Evolutionary conservation across 495 filamentous ascomycete species (phyloP), one percentile per base, ranked within the genome.

Genomic region (Aspergillus panamensis): DNA sequence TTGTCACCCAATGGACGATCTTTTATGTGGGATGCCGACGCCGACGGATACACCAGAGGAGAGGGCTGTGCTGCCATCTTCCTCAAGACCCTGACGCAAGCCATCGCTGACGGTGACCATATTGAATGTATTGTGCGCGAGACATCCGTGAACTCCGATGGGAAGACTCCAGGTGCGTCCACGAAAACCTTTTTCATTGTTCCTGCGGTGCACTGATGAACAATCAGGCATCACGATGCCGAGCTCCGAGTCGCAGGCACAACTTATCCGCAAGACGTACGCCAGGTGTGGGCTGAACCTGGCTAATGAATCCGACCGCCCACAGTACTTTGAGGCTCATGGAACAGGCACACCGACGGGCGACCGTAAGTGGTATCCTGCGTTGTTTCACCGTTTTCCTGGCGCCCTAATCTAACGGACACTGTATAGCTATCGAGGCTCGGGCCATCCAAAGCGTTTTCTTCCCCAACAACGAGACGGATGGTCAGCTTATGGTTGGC

Each of bases 31-130:
- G 78, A 82, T 57, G 47, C 40, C 0, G 51, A 43, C 31, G 79
- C 76, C 0, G 61, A 81, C 52, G 79, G 78, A 0, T 82, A 81
- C 39, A 73, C 69, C 0, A 71, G 77, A 3, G 79, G 77, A 10
- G 79, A 82, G 2, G 79, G 77, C 1, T 51, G 76, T 3, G 72
- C 65, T 3, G 67, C 62, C 9, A 42, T 80, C 1, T 32, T 81
- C 3, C 39, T 82, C 2, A 79, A 80, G 54, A 56, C 56, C 2
- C 52, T 80, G 10, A 63, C 58, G 29, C 52, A 56, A 17, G 77
- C 77, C 1, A 50, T 76, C 6, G 44, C 40, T 0, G 73, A 76
- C 51, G 67, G 70, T 0, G 73, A 80, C 50, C 59, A 67, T 8
- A 73, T 80, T 29, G 65, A 73, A 48, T 66, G 62, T 39, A 14